Conservation (phyloP, 495 filamentous ascomycete genomes). For the Aspergillus ostianus region DNA sequence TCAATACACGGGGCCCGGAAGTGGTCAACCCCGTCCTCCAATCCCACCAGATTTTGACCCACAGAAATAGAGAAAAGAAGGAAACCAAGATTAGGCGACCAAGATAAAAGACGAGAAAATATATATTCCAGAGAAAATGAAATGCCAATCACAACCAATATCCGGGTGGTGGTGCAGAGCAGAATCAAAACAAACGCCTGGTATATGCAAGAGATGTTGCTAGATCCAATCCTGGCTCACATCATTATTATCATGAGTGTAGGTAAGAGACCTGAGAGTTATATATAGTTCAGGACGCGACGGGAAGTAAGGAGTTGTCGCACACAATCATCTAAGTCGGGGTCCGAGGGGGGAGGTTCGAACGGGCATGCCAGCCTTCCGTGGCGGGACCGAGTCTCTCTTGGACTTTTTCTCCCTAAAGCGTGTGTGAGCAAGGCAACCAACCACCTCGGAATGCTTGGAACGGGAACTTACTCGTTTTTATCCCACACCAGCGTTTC, state of each 20-base stretch:
- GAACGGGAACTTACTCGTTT: constrained; percentile 13
- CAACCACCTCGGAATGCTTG: not conserved
- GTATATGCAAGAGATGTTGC: constrained; percentile 21
- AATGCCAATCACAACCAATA: constrained; percentile 13
- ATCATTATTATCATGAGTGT: constrained; percentile 12
- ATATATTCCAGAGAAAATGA: not conserved
- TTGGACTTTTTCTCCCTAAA: not conserved
- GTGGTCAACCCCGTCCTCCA: not conserved
- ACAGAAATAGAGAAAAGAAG: not conserved
- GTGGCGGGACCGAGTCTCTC: not conserved
- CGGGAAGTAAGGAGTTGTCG: not conserved
- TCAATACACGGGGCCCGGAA: not conserved
- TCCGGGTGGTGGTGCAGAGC: constrained; percentile 9
- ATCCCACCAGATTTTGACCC: not conserved
- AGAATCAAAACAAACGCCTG: constrained; percentile 23
- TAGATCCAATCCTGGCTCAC: constrained; percentile 4
- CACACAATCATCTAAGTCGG: constrained; percentile 3
- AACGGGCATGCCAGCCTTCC: constrained; percentile 10
- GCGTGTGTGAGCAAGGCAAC: constrained; percentile 1
- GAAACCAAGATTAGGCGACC: not conserved
- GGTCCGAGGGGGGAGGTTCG: constrained; percentile 20
- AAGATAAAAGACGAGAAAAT: not conserved
- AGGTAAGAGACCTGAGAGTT: not conserved
- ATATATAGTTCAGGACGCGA: not conserved
- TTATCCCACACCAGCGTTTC: constrained; percentile 34